Percentiles rank a stretch among this genome's conserved stretches.
Evolutionary conservation across 2,329 filamentous ascomycete genomes (phyloP).

Genomic region (Ascochyta clinopodiicola): DNA sequence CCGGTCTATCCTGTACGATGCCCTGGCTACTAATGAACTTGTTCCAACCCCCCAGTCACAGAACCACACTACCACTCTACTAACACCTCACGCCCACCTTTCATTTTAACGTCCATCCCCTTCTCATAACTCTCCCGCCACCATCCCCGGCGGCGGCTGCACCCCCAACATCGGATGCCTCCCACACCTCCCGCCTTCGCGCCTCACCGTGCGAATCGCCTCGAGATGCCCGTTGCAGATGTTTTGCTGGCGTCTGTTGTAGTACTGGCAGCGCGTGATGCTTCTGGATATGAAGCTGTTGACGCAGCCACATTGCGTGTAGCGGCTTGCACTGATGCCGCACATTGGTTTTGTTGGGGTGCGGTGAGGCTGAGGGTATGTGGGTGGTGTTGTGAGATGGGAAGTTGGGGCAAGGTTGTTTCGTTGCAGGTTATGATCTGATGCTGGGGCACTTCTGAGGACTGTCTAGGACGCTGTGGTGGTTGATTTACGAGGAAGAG

Average conservation of each 20-base stretch:
- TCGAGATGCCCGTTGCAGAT: slow-evolving; percentile 9
- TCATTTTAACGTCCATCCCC: background rate
- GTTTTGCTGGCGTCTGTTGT: background rate
- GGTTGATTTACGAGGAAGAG: too few relatives aligned
- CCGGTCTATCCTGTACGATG: too few relatives aligned
- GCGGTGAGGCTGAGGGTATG: background rate
- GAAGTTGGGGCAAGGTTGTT: too few relatives aligned
- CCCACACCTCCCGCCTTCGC: slow-evolving; percentile 4
- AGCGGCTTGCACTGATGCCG: slow-evolving; percentile 9
- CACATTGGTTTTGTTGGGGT: slow-evolving; percentile 1
- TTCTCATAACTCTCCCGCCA: background rate
- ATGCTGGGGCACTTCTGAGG: background rate
- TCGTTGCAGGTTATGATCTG: background rate
- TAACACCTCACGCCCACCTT: too few relatives aligned
- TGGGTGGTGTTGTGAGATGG: background rate
- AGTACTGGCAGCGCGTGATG: slow-evolving; percentile 6
- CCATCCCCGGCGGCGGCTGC: background rate
- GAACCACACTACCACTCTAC: background rate
- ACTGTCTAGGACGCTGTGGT: too few relatives aligned
- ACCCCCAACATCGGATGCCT: slow-evolving; percentile 1
- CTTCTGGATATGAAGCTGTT: slow-evolving; percentile 3
- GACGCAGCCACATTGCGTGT: slow-evolving; percentile 8
- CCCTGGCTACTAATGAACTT: too few relatives aligned
- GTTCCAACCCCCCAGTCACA: too few relatives aligned
- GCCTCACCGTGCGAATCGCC: background rate